Evolutionary conservation across 2,329 filamentous ascomycete species (phyloP).

Genomic region (Verticillium nonalfalfae): DNA sequence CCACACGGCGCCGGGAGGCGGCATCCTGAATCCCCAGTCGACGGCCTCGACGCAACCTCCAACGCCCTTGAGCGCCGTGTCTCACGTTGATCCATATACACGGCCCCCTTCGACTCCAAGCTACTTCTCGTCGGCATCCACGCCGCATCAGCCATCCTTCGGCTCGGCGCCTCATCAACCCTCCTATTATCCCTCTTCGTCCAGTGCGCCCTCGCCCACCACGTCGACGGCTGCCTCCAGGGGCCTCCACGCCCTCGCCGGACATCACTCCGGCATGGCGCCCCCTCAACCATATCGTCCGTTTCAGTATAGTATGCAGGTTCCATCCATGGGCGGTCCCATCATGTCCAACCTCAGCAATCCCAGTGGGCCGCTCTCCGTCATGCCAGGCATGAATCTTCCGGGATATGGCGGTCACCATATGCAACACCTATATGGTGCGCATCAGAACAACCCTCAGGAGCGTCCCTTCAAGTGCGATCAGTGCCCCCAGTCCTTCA

Average conservation of each 20-base stretch:
- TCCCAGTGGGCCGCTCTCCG: constrained; percentile 63
- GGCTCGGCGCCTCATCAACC: neutral
- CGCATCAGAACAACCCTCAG: constrained; percentile 40
- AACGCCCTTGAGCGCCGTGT: constrained; percentile 43
- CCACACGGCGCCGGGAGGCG: neutral
- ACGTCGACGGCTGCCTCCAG: constrained; percentile 28
- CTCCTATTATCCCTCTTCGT: constrained; percentile 36
- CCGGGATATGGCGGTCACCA: constrained; percentile 47
- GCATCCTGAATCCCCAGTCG: constrained; percentile 44
- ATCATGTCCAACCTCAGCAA: constrained; percentile 76
- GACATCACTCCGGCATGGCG: constrained; percentile 20
- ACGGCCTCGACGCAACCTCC: constrained; percentile 22
- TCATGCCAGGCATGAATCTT: constrained; percentile 56
- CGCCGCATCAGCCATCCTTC: constrained; percentile 9
- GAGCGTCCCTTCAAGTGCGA: constrained; percentile 95
- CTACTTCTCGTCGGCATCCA: constrained; percentile 52
- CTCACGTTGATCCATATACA: constrained; percentile 52
- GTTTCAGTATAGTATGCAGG: constrained; percentile 1
- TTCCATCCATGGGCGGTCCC: constrained; percentile 47
- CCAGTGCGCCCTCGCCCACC: constrained; percentile 30
- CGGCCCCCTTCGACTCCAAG: constrained; percentile 51
- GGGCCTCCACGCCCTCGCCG: constrained; percentile 26
- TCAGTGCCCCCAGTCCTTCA: constrained; percentile 87
- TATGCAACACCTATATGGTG: constrained; percentile 53
- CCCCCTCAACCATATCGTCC: constrained; percentile 45